Evolutionary conservation across 331 rosid genomes (phyloP), one percentile per base, ranked within the genome.

Genomic region (Quercus phellos): DNA sequence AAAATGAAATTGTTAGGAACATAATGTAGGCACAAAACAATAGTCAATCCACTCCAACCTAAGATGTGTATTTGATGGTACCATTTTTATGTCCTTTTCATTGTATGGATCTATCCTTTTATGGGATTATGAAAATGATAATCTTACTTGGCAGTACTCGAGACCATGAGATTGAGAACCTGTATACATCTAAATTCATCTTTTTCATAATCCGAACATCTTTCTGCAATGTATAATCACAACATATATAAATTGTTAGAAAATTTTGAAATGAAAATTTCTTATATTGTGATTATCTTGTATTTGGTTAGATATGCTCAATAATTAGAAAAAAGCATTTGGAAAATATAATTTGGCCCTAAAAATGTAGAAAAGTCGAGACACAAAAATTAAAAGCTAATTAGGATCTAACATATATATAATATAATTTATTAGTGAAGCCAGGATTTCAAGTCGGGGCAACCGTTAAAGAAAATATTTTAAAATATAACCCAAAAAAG

Each of bases 91-190:
- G 43, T 35, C 43, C 10, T 35, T 6, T 35, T 35, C 43, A 35
- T 35, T 6, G 2, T 35, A 7, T 6, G 43, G 43, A 6, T 35
- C 43, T 35, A 35, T 6, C 10, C 43, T 35, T 35, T 24, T 18
- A 56, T 21, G 38, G 10, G 10, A 2, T 56, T 19, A 56, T 7
- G 64, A 7, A 3, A 21, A 56, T 0, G 24, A 56, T 4, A 56
- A 9, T 12, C 38, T 74, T 83, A 83, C 83, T 61, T 26, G 86
- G 86, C 42, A 83, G 9, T 16, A 79, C 5, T 83, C 83, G 55
- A 4, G 86, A 6, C 81, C 85, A 84, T 7, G 87, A 54, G 51
- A 84, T 76, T 4, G 87, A 84, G 66, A 84, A 84, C 5, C 82
- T 60, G 32, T 84, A 84, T 13, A 75, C 85, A 58, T 84, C 77